A percentile compares a stretch with the other conserved stretches of the same genome.
Conservation (phyloP, 169 alveolate genomes). For the Cryptosporidium muris region DNA sequence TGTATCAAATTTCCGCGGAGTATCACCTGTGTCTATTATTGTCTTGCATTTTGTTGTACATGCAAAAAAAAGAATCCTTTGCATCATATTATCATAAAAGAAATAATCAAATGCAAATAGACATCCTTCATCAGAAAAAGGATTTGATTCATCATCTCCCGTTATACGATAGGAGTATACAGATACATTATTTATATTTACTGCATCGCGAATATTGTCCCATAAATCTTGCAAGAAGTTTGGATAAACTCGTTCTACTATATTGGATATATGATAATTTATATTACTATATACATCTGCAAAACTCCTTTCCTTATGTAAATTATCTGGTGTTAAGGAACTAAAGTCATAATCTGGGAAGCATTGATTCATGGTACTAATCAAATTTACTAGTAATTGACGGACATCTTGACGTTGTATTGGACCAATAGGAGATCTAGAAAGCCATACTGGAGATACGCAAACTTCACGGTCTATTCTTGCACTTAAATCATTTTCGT, state of each 20-base stretch:
- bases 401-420: slow-evolving; percentile 65
- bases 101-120: slow-evolving; percentile 63
- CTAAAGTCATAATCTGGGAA: slow-evolving; percentile 80
- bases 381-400: slow-evolving; percentile 75
- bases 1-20: background rate
- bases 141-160: slow-evolving; percentile 67
- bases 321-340: slow-evolving; percentile 75
- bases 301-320: slow-evolving; percentile 67
- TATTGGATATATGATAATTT: slow-evolving; percentile 72
- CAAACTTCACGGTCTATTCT: slow-evolving; percentile 69
- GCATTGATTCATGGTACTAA: slow-evolving; percentile 77
- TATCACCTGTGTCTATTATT: background rate
- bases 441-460: slow-evolving; percentile 72
- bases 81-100: slow-evolving; percentile 49
- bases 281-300: slow-evolving; percentile 72
- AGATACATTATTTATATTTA: slow-evolving; percentile 43
- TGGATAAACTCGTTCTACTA: slow-evolving; percentile 76
- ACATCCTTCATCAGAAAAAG: slow-evolving; percentile 60
- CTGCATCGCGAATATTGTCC: slow-evolving; percentile 68
- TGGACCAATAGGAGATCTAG: slow-evolving; percentile 72
- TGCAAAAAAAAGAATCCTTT: slow-evolving; percentile 55
- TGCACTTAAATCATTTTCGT: slow-evolving; percentile 53
- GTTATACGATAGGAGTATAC: slow-evolving; percentile 53
- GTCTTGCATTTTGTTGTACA: slow-evolving; percentile 59
- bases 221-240: slow-evolving; percentile 75